Percentiles rank a stretch among this genome's conserved stretches.
Evolutionary conservation across 495 filamentous ascomycete species (phyloP).

Genomic region (Talaromyces nanjingensis): DNA sequence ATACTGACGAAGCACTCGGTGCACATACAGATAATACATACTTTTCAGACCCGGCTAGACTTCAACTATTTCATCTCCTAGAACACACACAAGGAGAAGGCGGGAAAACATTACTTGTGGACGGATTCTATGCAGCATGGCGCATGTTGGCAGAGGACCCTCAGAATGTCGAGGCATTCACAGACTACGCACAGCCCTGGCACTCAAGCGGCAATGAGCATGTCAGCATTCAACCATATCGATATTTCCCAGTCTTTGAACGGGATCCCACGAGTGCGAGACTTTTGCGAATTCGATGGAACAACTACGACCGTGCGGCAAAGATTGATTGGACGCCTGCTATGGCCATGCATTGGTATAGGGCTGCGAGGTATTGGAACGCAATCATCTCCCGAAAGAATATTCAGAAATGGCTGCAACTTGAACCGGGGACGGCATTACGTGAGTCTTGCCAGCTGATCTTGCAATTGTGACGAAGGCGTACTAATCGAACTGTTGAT

Average conservation of each 20-base stretch:
- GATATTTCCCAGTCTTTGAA: slow-evolving; percentile 56
- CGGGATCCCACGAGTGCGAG: slow-evolving; percentile 24
- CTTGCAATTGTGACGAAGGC: neutral
- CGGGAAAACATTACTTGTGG: slow-evolving; percentile 70
- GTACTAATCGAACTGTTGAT: neutral
- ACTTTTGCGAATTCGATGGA: slow-evolving; percentile 76
- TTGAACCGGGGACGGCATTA: slow-evolving; percentile 69
- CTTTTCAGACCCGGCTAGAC: slow-evolving; percentile 80
- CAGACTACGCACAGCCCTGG: slow-evolving; percentile 46
- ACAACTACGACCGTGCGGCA: slow-evolving; percentile 75
- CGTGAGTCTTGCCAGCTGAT: slow-evolving; percentile 40
- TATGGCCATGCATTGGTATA: slow-evolving; percentile 59
- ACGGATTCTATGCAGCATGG: slow-evolving; percentile 68
- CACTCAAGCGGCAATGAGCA: slow-evolving; percentile 84
- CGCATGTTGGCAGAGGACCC: slow-evolving; percentile 42
- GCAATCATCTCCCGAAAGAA: slow-evolving; percentile 46
- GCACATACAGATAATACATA: slow-evolving; percentile 93
- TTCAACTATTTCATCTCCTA: slow-evolving; percentile 86
- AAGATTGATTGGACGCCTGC: slow-evolving; percentile 31
- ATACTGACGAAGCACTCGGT: slow-evolving; percentile 68
- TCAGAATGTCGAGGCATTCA: slow-evolving; percentile 45
- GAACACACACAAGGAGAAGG: slow-evolving; percentile 61
- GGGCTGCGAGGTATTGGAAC: slow-evolving; percentile 61
- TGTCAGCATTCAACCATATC: slow-evolving; percentile 64
- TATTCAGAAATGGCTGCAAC: slow-evolving; percentile 56